Evolutionary conservation across 75 land plant genomes (phyloP), one percentile per base, ranked within the genome.

Genomic region (Ceratopteris richardii): DNA sequence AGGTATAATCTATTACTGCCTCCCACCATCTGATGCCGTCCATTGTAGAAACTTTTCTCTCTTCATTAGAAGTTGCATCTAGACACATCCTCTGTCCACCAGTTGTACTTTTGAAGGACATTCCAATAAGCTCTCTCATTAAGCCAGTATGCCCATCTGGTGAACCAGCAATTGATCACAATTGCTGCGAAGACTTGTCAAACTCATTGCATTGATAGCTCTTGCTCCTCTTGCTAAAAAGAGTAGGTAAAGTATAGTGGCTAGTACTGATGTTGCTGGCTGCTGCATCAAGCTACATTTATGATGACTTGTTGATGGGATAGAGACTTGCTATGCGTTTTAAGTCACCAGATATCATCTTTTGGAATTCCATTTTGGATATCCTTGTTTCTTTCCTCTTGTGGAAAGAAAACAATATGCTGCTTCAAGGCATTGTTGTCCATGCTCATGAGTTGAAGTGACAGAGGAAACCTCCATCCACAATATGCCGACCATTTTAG

Each of bases 381-480:
- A 26, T 87, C 91, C 57, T 73, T 67, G 53, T 75, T 58, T 22
- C 68, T 58, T 36, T 80, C 77, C 31, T 81, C 72, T 31, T 71
- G 67, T 25, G 29, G 56, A 55, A 80, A 44, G 21, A 67, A 60
- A 2, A 81, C 60, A 30, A 87, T 59, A 67, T 66, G 72, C 47
- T 78, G 79, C 71, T 82, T 78, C 28, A 87, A 20, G 0, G 59
- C 47, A 64, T 60, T 83, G 56, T 87, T 87, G 51, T 87, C 92
- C 33, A 87, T 53, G 18, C 78, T 72, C 53, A 87, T 71, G 44
- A 80, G 76, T 62, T 71, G 82, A 20, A 69, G 60, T 14, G 80
- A 40, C 68, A 87, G 39, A 0, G 77, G 66, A 59, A 42, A 60
- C 77, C 57, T 80, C 60, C 50, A 65, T 64, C 90, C 79, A 73